Evolutionary conservation across 179 eudicot genomes (phyloP).

Genomic region (Dionaea muscipula): DNA sequence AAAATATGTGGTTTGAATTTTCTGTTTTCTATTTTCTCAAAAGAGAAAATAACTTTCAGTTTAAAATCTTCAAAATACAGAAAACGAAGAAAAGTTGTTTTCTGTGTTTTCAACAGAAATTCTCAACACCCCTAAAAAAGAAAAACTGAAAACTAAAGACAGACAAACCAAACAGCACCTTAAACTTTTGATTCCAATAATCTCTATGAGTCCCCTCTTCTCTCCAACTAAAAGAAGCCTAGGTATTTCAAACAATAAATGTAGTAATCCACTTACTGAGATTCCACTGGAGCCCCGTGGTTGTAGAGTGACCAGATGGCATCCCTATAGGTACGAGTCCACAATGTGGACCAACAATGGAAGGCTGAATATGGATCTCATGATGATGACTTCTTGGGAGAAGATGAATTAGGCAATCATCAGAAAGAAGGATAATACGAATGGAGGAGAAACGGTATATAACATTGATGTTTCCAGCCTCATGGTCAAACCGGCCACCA

Average conservation of each 20-base stretch:
- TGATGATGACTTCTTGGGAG: constrained; percentile 63
- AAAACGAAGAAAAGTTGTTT: no score
- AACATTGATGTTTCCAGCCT: constrained; percentile 79
- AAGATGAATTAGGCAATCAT: constrained; percentile 79
- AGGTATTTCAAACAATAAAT: neutral
- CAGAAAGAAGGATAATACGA: constrained; percentile 65
- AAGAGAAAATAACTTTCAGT: no score
- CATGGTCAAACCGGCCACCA: constrained; percentile 96
- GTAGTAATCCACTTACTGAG: constrained; percentile 42
- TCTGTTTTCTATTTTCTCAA: no score
- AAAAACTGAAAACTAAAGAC: no score
- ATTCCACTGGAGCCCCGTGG: constrained; percentile 85
- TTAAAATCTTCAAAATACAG: no score
- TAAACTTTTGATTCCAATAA: no score
- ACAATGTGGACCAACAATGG: constrained; percentile 89
- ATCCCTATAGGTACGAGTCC: constrained; percentile 70
- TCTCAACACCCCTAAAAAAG: neutral
- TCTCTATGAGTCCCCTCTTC: no score
- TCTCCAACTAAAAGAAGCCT: neutral
- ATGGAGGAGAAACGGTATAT: constrained; percentile 49
- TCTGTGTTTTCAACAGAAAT: no score
- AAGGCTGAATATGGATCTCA: constrained; percentile 51
- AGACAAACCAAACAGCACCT: neutral
- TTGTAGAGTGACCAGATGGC: constrained; percentile 49
- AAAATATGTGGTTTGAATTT: no score